Evolutionary conservation across 176 grass and related monocot species (phyloP), one percentile per base, ranked within the genome.

Genomic region (Leersia perrieri): DNA sequence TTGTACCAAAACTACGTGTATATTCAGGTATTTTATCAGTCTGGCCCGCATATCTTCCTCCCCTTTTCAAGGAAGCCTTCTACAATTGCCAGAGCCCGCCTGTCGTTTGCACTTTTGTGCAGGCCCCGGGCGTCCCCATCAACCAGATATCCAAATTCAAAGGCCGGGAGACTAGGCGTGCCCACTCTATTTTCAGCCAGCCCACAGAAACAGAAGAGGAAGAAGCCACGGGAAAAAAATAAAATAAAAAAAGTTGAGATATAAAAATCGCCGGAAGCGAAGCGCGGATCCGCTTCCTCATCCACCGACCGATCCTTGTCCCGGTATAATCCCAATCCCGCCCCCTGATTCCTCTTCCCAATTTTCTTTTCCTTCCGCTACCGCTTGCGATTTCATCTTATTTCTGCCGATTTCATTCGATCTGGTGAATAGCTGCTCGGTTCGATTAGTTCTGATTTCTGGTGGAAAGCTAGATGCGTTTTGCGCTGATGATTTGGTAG

Each of bases 221-320:
- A n/a, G n/a, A n/a, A n/a, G n/a, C n/a, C 67, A 35, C 25, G 32
- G 66, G 15, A 49, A 26, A 55, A 5, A 33, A 9, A 70, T 38
- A 70, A 84, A 84, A 45, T 69, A 51, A 13, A n/a, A 41, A 18
- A 7, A 7, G 5, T 7, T 4, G 66, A n/a, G 20, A 12, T 35
- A 60, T 36, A 40, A 47, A n/a, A 12, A 25, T 15, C 51, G 27
- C 35, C 29, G 39, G 45, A 80, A 25, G 76, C 33, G n/a, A 86
- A 86, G 60, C 32, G 42, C 76, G 66, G 60, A 73, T 74, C 44
- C 69, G 33, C n/a, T n/a, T n/a, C 60, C 33, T 41, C 75, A 14
- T 32, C 68, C 68, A 8, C 23, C 61, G 72, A 68, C 60, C 72
- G 14, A 14, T 25, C 23, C 60, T 79, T 28, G 10, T 7, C 33